A percentile compares a stretch with the other conserved stretches of the same genome.
Conservation (phyloP, 2,329 filamentous ascomycete genomes). For the Paramyrothecium roridum region DNA sequence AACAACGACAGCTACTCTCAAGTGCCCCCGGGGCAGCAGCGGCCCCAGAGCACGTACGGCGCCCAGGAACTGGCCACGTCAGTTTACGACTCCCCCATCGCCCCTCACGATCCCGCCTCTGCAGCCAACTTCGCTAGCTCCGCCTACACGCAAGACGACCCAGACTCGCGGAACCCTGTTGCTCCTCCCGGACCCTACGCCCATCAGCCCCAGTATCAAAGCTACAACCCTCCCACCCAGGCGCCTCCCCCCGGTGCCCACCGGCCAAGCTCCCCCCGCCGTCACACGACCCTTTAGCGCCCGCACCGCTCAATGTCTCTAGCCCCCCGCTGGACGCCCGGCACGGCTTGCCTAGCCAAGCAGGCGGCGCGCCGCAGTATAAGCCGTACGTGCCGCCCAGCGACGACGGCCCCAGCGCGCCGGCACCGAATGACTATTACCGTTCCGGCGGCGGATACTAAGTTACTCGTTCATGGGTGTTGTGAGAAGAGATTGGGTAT, state of each 20-base stretch:
- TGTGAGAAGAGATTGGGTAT: neutral
- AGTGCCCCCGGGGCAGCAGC: conserved; percentile 37
- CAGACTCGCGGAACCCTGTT: conserved; percentile 18
- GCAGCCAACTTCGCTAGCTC: conserved; percentile 43
- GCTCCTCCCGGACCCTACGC: conserved; percentile 22
- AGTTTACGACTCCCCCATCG: conserved; percentile 71
- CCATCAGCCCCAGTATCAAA: conserved; percentile 36
- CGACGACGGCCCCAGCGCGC: conserved; percentile 42
- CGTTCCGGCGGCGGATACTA: conserved; percentile 37
- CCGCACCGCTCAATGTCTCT: conserved; percentile 41
- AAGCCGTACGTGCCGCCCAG: conserved; percentile 56
- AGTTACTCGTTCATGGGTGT: neutral
- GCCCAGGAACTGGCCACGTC: conserved; percentile 77
- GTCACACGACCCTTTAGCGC: conserved; percentile 29
- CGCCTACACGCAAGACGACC: conserved; percentile 44
- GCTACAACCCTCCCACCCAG: conserved; percentile 33
- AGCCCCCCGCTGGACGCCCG: conserved; percentile 46
- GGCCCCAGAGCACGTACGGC: conserved; percentile 66
- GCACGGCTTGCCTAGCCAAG: conserved; percentile 47
- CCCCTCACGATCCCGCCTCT: conserved; percentile 43
- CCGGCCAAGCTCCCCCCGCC: conserved; percentile 27
- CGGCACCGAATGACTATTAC: conserved; percentile 55
- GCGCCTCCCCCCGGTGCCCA: conserved; percentile 40
- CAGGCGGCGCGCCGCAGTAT: conserved; percentile 42
- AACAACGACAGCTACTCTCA: conserved; percentile 32